Evolutionary conservation across 805 yeast genomes (phyloP).

Genomic region (Pichia gijzeniarum): DNA sequence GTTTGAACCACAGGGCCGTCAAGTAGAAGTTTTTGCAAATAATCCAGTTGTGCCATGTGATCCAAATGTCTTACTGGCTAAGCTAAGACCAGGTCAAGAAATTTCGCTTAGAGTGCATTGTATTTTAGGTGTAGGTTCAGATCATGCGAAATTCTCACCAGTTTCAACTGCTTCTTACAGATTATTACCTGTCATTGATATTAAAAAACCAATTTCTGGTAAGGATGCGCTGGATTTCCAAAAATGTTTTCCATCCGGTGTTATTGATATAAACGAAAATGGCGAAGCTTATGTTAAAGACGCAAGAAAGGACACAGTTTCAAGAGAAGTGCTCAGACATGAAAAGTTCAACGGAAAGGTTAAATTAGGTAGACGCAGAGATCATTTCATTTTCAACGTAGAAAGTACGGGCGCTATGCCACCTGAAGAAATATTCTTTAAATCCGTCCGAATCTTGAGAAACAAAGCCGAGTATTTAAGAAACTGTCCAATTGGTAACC

Average conservation of each 20-base stretch:
- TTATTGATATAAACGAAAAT: conserved; percentile 61
- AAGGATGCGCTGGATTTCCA: conserved; percentile 72
- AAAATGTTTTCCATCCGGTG: conserved; percentile 91
- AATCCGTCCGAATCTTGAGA: conserved; percentile 77
- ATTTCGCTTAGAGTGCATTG: conserved; percentile 87
- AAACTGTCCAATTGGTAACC: conserved; percentile 62
- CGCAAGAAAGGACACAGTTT: conserved; percentile 92
- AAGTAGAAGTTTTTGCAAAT: conserved; percentile 60
- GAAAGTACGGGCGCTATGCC: conserved; percentile 96
- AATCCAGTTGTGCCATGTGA: conserved; percentile 70
- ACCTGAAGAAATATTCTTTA: conserved; percentile 93
- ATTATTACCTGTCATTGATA: conserved; percentile 80
- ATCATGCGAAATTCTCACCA: conserved; percentile 97
- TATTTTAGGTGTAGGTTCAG: conserved; percentile 78
- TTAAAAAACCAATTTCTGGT: conserved; percentile 68
- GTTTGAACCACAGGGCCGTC: conserved; percentile 90
- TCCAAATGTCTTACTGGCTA: conserved; percentile 86
- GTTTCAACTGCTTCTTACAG: conserved; percentile 96
- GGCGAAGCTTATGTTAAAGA: conserved; percentile 79
- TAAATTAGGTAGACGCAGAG: conserved; percentile 83
- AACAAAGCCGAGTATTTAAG: conserved; percentile 78
- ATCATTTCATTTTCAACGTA: conserved; percentile 89
- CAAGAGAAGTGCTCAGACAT: conserved; percentile 93
- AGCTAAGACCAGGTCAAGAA: conserved; percentile 95
- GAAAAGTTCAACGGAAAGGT: conserved; percentile 86